Conservation (phyloP, 192 early-diverging fungal species). For the Coemansia furcata region DNA sequence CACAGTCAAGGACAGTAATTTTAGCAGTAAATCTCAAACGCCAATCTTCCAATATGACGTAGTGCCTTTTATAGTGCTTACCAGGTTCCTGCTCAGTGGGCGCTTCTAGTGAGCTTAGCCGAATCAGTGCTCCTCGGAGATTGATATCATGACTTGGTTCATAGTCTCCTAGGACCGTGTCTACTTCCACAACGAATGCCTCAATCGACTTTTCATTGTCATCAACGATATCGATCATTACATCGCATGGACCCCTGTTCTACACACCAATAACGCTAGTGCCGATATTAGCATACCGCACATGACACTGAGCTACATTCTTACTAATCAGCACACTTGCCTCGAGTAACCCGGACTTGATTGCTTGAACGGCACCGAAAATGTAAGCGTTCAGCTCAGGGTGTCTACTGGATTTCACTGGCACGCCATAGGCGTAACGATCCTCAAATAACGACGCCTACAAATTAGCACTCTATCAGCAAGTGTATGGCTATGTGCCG, state of each 20-base stretch:
- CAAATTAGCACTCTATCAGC: neutral
- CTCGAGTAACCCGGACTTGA: slow-evolving; percentile 38
- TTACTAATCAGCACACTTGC: slow-evolving; percentile 11
- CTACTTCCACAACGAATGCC: slow-evolving; percentile 39
- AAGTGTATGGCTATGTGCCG: neutral
- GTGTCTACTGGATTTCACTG: slow-evolving; percentile 54
- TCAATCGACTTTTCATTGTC: slow-evolving; percentile 20
- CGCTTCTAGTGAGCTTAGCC: slow-evolving; percentile 32
- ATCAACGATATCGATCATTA: slow-evolving; percentile 35
- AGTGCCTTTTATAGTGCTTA: slow-evolving; percentile 2
- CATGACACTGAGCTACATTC: neutral
- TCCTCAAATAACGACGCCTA: slow-evolving; percentile 50
- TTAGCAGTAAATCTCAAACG: neutral
- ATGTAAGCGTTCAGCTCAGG: slow-evolving; percentile 56
- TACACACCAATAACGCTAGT: slow-evolving; percentile 4
- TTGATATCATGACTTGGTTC: slow-evolving; percentile 25
- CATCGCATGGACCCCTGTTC: slow-evolving; percentile 19
- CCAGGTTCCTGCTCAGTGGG: slow-evolving; percentile 11
- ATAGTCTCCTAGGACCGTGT: slow-evolving; percentile 17
- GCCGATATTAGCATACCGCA: neutral
- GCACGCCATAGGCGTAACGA: slow-evolving; percentile 47
- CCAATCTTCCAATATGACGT: neutral
- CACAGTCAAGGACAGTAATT: neutral
- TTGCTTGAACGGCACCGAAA: slow-evolving; percentile 34
- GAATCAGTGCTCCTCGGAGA: slow-evolving; percentile 38